phyloP scores from a whole-genome alignment of 2,329 filamentous ascomycete species.

The Diaporthe longicolla region DNA sequence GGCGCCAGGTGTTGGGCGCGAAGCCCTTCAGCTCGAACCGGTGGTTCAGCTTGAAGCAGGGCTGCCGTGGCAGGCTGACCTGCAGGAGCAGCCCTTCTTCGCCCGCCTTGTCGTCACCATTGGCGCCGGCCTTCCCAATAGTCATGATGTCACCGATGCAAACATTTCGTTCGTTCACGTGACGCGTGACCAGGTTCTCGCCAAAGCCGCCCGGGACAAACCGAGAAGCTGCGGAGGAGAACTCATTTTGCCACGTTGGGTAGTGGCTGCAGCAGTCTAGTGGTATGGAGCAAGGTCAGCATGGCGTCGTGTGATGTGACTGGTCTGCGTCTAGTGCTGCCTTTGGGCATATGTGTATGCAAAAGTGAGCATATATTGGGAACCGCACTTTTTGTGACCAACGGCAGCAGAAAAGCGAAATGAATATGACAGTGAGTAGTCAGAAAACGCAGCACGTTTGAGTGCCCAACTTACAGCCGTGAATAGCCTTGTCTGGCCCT shows the following conservation, averaged over 20 bases:
- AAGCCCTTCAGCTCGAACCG: conserved; percentile 75
- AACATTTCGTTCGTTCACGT: conserved; percentile 74
- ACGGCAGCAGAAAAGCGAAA: too few species aligned
- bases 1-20: conserved; percentile 68
- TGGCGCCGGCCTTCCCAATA: conserved; percentile 54
- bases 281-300: neutral
- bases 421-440: neutral
- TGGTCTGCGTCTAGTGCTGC: neutral
- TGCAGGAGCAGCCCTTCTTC: conserved; percentile 63
- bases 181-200: conserved; percentile 72
- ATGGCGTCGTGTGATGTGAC: conserved; percentile 3
- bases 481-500: conserved; percentile 74
- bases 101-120: conserved; percentile 44
- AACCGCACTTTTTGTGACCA: neutral
- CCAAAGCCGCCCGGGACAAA: conserved; percentile 74
- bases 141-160: conserved; percentile 75
- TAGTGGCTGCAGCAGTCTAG: conserved; percentile 74
- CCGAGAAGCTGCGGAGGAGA: conserved; percentile 63
- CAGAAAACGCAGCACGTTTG: neutral
- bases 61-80: conserved; percentile 72
- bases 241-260: conserved; percentile 64
- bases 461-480: conserved; percentile 61
- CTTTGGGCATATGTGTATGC: neutral
- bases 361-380: neutral
- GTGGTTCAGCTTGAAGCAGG: conserved; percentile 79